phyloP scores from a whole-genome alignment of 2,329 filamentous ascomycete species.

The Talaromyces sp. region DNA sequence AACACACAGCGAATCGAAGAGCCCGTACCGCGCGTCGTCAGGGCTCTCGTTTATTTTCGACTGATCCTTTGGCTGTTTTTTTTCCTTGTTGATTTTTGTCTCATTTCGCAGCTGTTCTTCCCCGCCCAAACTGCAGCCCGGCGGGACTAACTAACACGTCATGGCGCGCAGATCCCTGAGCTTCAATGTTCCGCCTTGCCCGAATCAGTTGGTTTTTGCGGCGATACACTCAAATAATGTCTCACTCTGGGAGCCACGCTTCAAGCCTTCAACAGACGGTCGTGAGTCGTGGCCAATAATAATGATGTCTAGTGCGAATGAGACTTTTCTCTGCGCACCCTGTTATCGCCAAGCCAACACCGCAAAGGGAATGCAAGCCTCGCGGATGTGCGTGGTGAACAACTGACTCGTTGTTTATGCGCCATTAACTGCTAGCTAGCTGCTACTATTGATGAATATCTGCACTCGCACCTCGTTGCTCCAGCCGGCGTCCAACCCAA shows the following conservation, averaged over 20 bases:
- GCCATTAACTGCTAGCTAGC: neutral
- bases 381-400: neutral
- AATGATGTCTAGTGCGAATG: neutral
- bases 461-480: slow-evolving; percentile 72
- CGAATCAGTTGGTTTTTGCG: neutral
- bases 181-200: neutral
- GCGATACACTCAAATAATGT: neutral
- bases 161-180: neutral
- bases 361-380: neutral
- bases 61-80: neutral
- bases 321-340: neutral
- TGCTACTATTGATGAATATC: slow-evolving; percentile 43
- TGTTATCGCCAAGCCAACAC: neutral
- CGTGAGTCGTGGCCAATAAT: neutral
- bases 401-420: neutral
- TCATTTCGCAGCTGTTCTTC: neutral
- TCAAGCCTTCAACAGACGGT: neutral
- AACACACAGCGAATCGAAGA: neutral
- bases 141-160: neutral
- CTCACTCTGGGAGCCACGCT: neutral
- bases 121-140: neutral
- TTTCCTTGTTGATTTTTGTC: neutral
- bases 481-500: slow-evolving; percentile 65
- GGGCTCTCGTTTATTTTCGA: neutral
- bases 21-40: neutral